Conservation (phyloP, 345 rosid species). For the Eucalyptus cloeziana region DNA sequence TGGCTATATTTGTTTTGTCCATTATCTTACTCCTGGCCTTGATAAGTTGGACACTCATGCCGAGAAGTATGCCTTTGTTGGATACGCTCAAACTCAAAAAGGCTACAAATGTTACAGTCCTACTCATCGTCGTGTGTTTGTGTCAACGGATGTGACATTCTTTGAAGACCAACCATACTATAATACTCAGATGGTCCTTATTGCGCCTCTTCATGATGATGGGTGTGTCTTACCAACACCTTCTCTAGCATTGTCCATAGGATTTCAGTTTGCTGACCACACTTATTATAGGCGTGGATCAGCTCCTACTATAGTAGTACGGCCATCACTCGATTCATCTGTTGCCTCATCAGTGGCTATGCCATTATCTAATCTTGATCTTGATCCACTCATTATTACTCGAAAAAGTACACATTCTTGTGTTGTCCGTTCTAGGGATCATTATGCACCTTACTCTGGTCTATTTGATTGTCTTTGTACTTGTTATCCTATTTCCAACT, state of each 20-base stretch:
- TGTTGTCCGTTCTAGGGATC: too few relatives aligned
- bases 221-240: not conserved
- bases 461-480: fast-evolving
- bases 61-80: not conserved
- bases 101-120: not conserved
- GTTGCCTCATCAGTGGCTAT: not conserved
- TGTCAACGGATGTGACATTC: not conserved
- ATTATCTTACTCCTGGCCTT: too few relatives aligned
- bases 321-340: too few relatives aligned
- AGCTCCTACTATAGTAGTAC: not conserved
- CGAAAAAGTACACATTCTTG: too few relatives aligned
- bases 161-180: not conserved
- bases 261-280: not conserved
- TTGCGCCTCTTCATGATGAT: not conserved
- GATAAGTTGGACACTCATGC: not conserved
- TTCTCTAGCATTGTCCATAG: fast-evolving
- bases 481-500: not conserved
- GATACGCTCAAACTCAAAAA: not conserved
- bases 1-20: too few relatives aligned
- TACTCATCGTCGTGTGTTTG: not conserved
- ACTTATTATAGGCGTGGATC: not conserved
- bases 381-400: not conserved
- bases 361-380: not conserved
- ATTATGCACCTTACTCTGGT: not conserved
- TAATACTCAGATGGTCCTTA: not conserved